Percentiles rank a stretch among this genome's conserved stretches.
Evolutionary conservation across 805 yeast genomes (phyloP).

Genomic region (Spathaspora sp.): DNA sequence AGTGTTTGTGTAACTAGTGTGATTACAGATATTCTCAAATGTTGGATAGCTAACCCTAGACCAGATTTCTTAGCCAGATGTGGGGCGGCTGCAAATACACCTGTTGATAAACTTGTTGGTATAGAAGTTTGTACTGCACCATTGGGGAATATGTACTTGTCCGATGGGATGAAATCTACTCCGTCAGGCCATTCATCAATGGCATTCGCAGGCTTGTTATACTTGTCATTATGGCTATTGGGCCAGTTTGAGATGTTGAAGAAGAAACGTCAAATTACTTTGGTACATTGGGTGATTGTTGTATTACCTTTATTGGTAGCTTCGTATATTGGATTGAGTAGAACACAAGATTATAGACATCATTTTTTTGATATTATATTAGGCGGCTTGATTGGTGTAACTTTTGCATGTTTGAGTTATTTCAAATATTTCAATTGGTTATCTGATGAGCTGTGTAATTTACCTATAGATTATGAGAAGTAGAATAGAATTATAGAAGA

Average conservation of each 20-base stretch:
- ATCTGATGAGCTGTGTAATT: background rate
- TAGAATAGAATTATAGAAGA: constrained; percentile 2
- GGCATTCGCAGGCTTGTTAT: constrained; percentile 67
- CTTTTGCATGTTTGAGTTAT: constrained; percentile 57
- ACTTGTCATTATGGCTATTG: constrained; percentile 57
- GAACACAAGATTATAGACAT: constrained; percentile 92
- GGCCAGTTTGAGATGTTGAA: constrained; percentile 48
- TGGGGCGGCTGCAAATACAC: constrained; percentile 22
- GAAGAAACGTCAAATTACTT: background rate
- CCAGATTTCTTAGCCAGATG: constrained; percentile 44
- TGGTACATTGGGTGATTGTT: background rate
- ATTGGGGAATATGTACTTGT: constrained; percentile 29
- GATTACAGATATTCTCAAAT: constrained; percentile 35
- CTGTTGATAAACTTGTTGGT: constrained; percentile 21
- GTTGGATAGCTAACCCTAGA: constrained; percentile 39
- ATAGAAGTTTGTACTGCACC: constrained; percentile 32
- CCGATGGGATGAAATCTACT: constrained; percentile 78
- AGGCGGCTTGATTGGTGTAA: constrained; percentile 67
- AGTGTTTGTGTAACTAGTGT: constrained; percentile 26
- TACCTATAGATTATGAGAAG: constrained; percentile 4
- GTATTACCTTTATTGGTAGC: constrained; percentile 64
- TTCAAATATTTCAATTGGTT: constrained; percentile 28
- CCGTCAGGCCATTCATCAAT: constrained; percentile 80
- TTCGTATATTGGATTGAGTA: constrained; percentile 69
- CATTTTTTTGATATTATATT: constrained; percentile 81